Evolutionary conservation across 2,329 filamentous ascomycete genomes (phyloP).

Genomic region (Fusarium setosum): DNA sequence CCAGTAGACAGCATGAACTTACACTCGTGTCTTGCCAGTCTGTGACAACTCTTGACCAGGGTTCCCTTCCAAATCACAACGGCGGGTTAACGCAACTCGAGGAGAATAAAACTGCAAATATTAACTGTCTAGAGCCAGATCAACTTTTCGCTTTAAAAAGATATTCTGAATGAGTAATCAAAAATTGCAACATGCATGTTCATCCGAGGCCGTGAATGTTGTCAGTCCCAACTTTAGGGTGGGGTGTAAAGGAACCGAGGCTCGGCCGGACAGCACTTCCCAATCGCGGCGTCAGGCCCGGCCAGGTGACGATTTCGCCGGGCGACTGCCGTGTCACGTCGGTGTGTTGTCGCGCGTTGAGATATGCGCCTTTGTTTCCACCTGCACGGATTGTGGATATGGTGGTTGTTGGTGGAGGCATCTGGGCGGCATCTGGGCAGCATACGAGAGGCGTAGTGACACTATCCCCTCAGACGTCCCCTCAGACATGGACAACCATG

Average conservation of each 20-base stretch:
- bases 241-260: conserved; percentile 27
- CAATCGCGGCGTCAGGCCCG: conserved; percentile 17
- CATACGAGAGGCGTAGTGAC: too few relatives aligned
- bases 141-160: too few relatives aligned
- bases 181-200: neutral
- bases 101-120: neutral
- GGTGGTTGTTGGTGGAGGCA: conserved; percentile 15
- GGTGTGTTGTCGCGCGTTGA: neutral
- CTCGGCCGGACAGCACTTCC: conserved; percentile 30
- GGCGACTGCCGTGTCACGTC: conserved; percentile 15
- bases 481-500: too few relatives aligned
- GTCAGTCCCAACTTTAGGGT: conserved; percentile 3
- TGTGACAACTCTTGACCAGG: neutral
- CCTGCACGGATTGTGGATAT: neutral
- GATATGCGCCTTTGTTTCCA: neutral
- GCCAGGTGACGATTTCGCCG: neutral
- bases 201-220: too few relatives aligned
- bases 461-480: too few relatives aligned
- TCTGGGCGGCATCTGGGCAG: too few relatives aligned
- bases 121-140: neutral
- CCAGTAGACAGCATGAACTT: neutral
- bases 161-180: too few relatives aligned
- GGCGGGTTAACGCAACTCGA: neutral
- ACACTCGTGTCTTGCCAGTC: neutral
- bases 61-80: neutral